These are phyloP conservation scores for Orychophragmus violaceus DNA, from an alignment of 345 rosid genomes.

Conservation along the genomic window DNA sequence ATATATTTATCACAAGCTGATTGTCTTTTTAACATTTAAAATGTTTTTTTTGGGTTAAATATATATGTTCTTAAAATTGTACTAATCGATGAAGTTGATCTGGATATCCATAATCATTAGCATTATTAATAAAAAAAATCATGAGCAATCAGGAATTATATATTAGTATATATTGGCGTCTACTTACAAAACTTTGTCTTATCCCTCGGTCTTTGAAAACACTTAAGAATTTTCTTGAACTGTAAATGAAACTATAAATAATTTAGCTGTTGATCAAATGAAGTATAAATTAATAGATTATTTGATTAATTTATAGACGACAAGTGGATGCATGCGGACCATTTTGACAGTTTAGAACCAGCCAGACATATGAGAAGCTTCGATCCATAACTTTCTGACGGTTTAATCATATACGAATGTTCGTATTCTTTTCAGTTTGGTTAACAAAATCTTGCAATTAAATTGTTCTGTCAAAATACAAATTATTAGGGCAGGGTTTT, in stretches of 20 bases:
- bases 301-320: neutral
- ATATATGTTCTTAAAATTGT: neutral
- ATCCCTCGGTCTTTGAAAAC: neutral
- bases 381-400: slow-evolving; percentile 4
- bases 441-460: neutral
- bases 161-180: neutral
- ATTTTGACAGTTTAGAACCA: slow-evolving; percentile 5
- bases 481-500: neutral
- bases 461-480: neutral
- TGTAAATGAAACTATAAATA: neutral
- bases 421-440: neutral
- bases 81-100: neutral
- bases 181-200: neutral
- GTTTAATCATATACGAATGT: neutral
- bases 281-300: neutral
- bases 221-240: neutral
- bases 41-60: neutral
- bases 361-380: slow-evolving; percentile 13
- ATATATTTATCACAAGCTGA: no score
- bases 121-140: no score
- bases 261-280: neutral
- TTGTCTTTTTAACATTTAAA: neutral
- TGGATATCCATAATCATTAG: neutral
- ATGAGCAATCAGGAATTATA: neutral
- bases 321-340: slow-evolving; percentile 13